A percentile compares a stretch with the other conserved stretches of the same genome.
Conservation (phyloP, 139 green algal genomes). For the Pleodorina starrii region DNA sequence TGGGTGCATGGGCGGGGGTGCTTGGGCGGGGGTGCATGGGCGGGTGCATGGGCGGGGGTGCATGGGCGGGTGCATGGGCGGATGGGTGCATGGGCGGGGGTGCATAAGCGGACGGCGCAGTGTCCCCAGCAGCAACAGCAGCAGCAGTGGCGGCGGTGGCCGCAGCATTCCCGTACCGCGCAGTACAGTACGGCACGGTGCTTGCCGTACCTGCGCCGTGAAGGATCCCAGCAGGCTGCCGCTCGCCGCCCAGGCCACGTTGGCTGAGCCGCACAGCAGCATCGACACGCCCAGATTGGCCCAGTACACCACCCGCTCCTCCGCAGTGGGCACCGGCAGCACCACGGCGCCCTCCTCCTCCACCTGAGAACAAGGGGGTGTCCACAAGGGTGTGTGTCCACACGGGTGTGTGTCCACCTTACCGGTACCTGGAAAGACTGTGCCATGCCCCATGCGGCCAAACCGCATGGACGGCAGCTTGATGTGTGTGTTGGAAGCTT, state of each 20-base stretch:
- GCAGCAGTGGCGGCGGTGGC: neutral
- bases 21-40: neutral
- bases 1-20: neutral
- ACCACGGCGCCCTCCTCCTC: neutral
- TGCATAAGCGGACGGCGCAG: neutral
- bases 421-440: too few relatives aligned
- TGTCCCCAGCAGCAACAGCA: neutral
- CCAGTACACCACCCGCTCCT: conserved; percentile 37
- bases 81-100: neutral
- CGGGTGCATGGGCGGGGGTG: neutral
- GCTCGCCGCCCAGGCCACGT: conserved; percentile 21
- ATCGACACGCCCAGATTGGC: conserved; percentile 1
- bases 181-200: neutral
- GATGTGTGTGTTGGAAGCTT: too few relatives aligned
- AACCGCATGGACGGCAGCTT: too few relatives aligned
- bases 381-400: too few relatives aligned
- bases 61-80: neutral
- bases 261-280: neutral
- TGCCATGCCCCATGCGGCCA: too few relatives aligned
- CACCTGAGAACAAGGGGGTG: too few relatives aligned
- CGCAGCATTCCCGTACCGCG: neutral
- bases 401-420: too few relatives aligned
- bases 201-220: conserved; percentile 30
- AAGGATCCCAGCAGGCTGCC: conserved; percentile 38
- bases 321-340: conserved; percentile 9